Conservation (phyloP, 2,329 filamentous ascomycete species). For the Ophiocordyceps unilateralis region DNA sequence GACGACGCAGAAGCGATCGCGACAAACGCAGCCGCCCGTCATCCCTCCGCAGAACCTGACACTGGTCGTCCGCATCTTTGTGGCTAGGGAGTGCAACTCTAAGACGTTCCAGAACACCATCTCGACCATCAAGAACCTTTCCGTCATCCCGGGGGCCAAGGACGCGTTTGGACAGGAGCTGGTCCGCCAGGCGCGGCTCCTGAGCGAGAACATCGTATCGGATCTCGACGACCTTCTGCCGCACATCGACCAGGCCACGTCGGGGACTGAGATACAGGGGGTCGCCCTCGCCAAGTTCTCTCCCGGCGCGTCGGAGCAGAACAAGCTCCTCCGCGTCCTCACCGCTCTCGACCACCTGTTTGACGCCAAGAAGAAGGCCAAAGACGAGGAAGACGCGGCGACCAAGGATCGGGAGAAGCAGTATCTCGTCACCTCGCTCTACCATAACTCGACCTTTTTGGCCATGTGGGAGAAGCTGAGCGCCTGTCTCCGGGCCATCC, state of each 20-base stretch:
- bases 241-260: slow-evolving; percentile 72
- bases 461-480: slow-evolving; percentile 87
- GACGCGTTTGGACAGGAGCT: slow-evolving; percentile 85
- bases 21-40: slow-evolving; percentile 58
- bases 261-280: slow-evolving; percentile 87
- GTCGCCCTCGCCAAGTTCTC: slow-evolving; percentile 91
- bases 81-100: slow-evolving; percentile 87
- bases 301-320: slow-evolving; percentile 86
- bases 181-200: slow-evolving; percentile 65
- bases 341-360: slow-evolving; percentile 94
- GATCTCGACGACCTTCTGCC: slow-evolving; percentile 74
- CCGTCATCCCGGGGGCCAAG: slow-evolving; percentile 78
- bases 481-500: slow-evolving; percentile 72
- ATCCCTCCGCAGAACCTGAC: slow-evolving; percentile 81
- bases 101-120: slow-evolving; percentile 97
- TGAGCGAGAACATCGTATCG: slow-evolving; percentile 69
- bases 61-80: slow-evolving; percentile 90
- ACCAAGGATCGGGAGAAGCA: slow-evolving; percentile 49
- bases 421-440: slow-evolving; percentile 71
- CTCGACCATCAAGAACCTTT: slow-evolving; percentile 96
- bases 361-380: slow-evolving; percentile 56
- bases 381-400: slow-evolving; percentile 29
- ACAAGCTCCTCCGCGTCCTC: slow-evolving; percentile 80
- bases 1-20: slow-evolving; percentile 29
- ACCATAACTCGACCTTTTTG: slow-evolving; percentile 80